phyloP scores from a whole-genome alignment of 371 early-diverging fungal species.

The Mucor irregularis region DNA sequence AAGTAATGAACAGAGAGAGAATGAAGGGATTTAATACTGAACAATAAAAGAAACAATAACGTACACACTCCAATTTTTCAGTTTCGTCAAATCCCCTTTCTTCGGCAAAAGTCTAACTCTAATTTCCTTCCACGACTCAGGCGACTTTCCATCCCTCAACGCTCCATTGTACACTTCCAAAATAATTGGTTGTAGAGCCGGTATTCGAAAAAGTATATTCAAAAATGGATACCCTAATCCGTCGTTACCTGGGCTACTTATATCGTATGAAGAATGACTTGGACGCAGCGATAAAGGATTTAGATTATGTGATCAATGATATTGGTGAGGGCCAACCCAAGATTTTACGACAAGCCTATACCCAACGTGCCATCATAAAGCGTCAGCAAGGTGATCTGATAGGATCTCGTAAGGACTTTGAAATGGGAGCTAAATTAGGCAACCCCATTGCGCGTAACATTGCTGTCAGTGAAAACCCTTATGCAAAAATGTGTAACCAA shows the following conservation, averaged over 20 bases:
- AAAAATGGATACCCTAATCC: too few species aligned
- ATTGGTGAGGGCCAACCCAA: constrained; percentile 58
- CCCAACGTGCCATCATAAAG: constrained; percentile 80
- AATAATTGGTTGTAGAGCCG: too few species aligned
- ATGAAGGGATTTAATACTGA: background rate
- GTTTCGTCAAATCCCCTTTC: too few species aligned
- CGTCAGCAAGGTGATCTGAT: constrained; percentile 63
- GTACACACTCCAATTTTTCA: background rate
- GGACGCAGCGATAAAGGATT: constrained; percentile 64
- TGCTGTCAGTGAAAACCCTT: constrained; percentile 83
- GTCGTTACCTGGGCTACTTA: too few species aligned
- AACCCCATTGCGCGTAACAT: constrained; percentile 80
- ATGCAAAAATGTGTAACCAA: constrained; percentile 86
- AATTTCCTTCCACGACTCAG: too few species aligned
- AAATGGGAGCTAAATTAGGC: constrained; percentile 74
- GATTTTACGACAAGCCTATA: constrained; percentile 82
- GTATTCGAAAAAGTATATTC: too few species aligned
- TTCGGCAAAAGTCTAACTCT: too few species aligned
- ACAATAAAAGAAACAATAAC: background rate
- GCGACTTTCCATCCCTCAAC: too few species aligned
- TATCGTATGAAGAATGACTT: constrained; percentile 63
- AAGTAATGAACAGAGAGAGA: constrained; percentile 62
- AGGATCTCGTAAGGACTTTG: constrained; percentile 76
- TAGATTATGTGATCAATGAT: constrained; percentile 68
- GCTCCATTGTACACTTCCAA: too few species aligned